Percentiles rank a stretch among this genome's conserved stretches.
Evolutionary conservation across 805 yeast species (phyloP).

Genomic region (Kuraishia piskuri): DNA sequence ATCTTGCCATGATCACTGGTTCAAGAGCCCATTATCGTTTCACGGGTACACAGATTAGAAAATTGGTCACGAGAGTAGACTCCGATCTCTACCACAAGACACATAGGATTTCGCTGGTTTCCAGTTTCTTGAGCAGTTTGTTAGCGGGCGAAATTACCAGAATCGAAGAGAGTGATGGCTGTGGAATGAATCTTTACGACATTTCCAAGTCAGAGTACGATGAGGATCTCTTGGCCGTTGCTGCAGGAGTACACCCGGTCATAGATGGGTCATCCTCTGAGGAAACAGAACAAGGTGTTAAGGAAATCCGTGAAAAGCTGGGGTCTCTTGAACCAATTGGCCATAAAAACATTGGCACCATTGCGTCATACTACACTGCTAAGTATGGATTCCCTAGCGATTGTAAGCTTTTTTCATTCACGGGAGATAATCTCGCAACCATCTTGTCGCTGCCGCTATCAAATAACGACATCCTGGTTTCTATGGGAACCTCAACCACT

Average conservation of each 20-base stretch:
- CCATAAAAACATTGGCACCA: slow-evolving; percentile 36
- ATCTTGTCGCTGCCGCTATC: slow-evolving; percentile 72
- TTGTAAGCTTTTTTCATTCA: slow-evolving; percentile 66
- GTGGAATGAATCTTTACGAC: slow-evolving; percentile 90
- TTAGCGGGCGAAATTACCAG: slow-evolving; percentile 55
- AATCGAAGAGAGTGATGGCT: slow-evolving; percentile 79
- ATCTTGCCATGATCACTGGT: slow-evolving; percentile 65
- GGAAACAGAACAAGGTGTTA: slow-evolving; percentile 21
- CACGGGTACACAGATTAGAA: slow-evolving; percentile 87
- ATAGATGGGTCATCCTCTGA: slow-evolving; percentile 27
- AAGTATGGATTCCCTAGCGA: slow-evolving; percentile 53
- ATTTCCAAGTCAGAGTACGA: slow-evolving; percentile 48
- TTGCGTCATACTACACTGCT: slow-evolving; percentile 51
- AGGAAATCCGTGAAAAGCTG: slow-evolving; percentile 39
- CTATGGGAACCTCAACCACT: slow-evolving; percentile 91
- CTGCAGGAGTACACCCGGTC: slow-evolving; percentile 40
- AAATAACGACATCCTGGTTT: slow-evolving; percentile 68
- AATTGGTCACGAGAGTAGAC: slow-evolving; percentile 45
- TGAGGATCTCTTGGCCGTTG: slow-evolving; percentile 43
- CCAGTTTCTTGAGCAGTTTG: slow-evolving; percentile 68
- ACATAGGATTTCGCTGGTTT: slow-evolving; percentile 59
- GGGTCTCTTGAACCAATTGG: slow-evolving; percentile 46
- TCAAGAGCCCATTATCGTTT: slow-evolving; percentile 84
- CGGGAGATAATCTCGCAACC: slow-evolving; percentile 91
- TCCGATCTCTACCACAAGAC: slow-evolving; percentile 50